Base-by-base conservation (phyloP, 805 yeast genomes). In the Saccharomycopsis capsularis region DNA sequence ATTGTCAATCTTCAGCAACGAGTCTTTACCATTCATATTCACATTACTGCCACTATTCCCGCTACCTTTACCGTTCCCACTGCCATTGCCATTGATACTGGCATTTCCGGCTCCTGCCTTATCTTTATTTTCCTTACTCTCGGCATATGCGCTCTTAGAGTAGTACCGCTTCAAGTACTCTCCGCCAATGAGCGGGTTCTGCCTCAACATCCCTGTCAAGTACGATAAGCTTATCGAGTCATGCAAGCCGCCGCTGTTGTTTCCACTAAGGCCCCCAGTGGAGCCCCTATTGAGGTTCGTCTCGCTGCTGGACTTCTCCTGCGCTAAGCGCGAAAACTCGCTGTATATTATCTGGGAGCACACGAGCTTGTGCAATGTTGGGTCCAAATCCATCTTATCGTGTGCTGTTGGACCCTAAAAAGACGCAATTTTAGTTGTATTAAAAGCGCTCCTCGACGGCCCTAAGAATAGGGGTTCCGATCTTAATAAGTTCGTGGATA, bases 351-450 rank as follows among this genome's bases (percentile, higher is more conserved):
- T 32, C 35, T 52, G 55, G 2, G 51, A 49, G 23, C 52, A 50
- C 9, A 52, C 42, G n/a, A 52, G 38, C 27, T 52, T 52, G 34
- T 52, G 55, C 3, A 52, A 37, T 5, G 55, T 51, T 24, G 32
- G 47, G 19, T 51, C 54, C 16, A 51, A 30, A 19, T 51, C 54
- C 54, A 51, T 51, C n/a, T n/a, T n/a, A n/a, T n/a, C n/a, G n/a
- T n/a, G n/a, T n/a, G n/a, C n/a, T n/a, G n/a, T n/a, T n/a, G n/a
- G n/a, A n/a, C n/a, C n/a, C n/a, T n/a, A n/a, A n/a, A n/a, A n/a
- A n/a, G n/a, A n/a, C n/a, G n/a, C n/a, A n/a, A n/a, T n/a, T n/a
- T n/a, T n/a, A n/a, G n/a, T n/a, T n/a, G n/a, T n/a, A n/a, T n/a
- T n/a, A n/a, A n/a, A n/a, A n/a, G n/a, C n/a, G n/a, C n/a, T n/a